Percentiles rank a stretch among this genome's conserved stretches.
phyloP scores from a whole-genome alignment of 2,329 filamentous ascomycete genomes.

The Alternaria brassicae region DNA sequence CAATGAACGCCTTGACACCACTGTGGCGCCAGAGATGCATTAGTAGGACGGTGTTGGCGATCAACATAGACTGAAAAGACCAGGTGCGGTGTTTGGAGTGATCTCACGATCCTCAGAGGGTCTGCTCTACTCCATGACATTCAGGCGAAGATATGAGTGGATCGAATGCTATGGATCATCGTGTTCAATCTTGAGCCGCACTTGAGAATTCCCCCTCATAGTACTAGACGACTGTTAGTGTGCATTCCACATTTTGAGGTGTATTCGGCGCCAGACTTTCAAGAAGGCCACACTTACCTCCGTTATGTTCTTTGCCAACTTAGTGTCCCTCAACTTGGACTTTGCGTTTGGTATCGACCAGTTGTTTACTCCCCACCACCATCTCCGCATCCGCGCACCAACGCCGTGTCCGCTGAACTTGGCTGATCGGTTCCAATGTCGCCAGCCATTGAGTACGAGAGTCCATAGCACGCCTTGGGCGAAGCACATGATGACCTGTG shows the following conservation, averaged over 20 bases:
- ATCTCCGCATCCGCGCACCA: slow-evolving; percentile 79
- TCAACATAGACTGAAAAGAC: neutral
- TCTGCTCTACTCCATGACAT: neutral
- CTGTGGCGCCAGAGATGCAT: neutral
- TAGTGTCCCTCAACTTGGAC: slow-evolving; percentile 35
- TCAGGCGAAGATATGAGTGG: neutral
- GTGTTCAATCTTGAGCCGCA: slow-evolving; percentile 27
- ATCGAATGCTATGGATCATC: neutral
- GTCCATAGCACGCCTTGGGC: slow-evolving; percentile 91
- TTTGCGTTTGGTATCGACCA: slow-evolving; percentile 63
- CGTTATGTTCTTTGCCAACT: slow-evolving; percentile 43
- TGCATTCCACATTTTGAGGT: neutral
- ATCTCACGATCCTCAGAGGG: neutral
- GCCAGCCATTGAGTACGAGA: slow-evolving; percentile 83
- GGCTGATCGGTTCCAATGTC: slow-evolving; percentile 83
- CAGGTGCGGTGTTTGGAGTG: neutral
- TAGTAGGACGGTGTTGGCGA: neutral
- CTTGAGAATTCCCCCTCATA: slow-evolving; percentile 40
- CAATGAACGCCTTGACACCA: neutral
- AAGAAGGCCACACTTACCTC: slow-evolving; percentile 48
- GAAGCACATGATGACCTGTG: slow-evolving; percentile 81
- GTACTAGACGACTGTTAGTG: slow-evolving; percentile 33
- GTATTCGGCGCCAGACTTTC: slow-evolving; percentile 32
- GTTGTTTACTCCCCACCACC: slow-evolving; percentile 96
- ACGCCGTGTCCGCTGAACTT: slow-evolving; percentile 77